A percentile compares a stretch with the other conserved stretches of the same genome.
Conservation (phyloP, 164 flowering plant genomes). For the Macadamia tetraphylla region DNA sequence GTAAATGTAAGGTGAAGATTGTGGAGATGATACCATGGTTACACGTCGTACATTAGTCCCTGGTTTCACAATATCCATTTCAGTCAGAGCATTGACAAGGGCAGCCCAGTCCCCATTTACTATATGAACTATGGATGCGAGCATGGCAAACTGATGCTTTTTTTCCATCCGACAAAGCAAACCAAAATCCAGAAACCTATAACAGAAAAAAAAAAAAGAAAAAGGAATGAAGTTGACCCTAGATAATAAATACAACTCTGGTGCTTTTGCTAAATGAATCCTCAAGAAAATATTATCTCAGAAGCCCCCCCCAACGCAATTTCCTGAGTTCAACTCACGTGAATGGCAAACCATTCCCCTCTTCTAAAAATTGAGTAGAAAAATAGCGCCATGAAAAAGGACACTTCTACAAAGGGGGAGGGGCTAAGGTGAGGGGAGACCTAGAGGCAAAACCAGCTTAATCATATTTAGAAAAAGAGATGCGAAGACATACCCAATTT, state of each 20-base stretch:
- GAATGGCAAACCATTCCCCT: too few relatives aligned
- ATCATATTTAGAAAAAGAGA: neutral
- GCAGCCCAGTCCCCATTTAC: slow-evolving; percentile 92
- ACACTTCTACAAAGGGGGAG: too few relatives aligned
- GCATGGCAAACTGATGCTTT: slow-evolving; percentile 92
- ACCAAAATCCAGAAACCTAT: slow-evolving; percentile 95
- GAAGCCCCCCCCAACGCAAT: neutral
- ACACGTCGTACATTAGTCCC: slow-evolving; percentile 66
- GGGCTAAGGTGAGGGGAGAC: too few relatives aligned
- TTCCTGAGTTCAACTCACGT: too few relatives aligned
- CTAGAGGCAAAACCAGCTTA: too few relatives aligned
- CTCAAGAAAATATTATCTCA: neutral
- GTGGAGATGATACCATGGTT: slow-evolving; percentile 55
- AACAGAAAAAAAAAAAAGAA: slow-evolving; percentile 18
- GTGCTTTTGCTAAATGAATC: neutral
- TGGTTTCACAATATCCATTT: slow-evolving; percentile 86
- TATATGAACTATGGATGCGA: slow-evolving; percentile 84
- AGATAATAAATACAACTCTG: neutral
- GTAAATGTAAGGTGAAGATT: neutral
- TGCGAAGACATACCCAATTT: slow-evolving; percentile 57
- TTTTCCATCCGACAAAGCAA: slow-evolving; percentile 88
- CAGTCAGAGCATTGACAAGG: slow-evolving; percentile 64
- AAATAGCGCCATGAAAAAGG: neutral
- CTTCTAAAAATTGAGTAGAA: neutral
- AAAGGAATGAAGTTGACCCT: neutral